These are phyloP conservation scores for Hanseniaspora occidentalis DNA, from an alignment of 805 yeast genomes.

Conservation along the genomic window DNA sequence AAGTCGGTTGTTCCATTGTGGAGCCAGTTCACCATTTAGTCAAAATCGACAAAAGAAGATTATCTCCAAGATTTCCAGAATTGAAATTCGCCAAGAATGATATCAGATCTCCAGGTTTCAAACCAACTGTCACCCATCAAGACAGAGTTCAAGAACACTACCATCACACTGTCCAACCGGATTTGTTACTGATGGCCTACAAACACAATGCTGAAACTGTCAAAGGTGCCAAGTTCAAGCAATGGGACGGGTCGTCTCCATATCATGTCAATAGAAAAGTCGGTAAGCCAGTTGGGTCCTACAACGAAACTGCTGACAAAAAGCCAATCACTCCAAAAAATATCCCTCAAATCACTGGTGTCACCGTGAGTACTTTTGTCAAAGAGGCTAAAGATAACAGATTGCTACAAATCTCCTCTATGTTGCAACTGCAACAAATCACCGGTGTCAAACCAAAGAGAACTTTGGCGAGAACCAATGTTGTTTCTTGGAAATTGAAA, in stretches of 20 bases:
- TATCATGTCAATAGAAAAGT: conserved; percentile 76
- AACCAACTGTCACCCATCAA: conserved; percentile 61
- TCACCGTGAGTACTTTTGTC: conserved; percentile 67
- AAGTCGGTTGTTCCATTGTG: conserved; percentile 57
- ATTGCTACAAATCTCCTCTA: conserved; percentile 63
- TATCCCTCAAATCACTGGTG: conserved; percentile 57
- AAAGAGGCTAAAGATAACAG: conserved; percentile 57
- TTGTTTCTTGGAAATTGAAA: conserved; percentile 76
- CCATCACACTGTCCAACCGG: conserved; percentile 59
- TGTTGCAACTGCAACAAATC: conserved; percentile 77
- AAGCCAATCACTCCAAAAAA: conserved; percentile 53
- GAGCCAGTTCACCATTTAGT: conserved; percentile 89
- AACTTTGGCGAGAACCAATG: conserved; percentile 63
- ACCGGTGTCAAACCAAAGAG: conserved; percentile 80
- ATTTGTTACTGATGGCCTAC: conserved; percentile 66
- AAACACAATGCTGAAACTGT: conserved; percentile 44
- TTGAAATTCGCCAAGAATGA: conserved; percentile 58
- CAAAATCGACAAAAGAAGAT: conserved; percentile 55
- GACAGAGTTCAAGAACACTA: conserved; percentile 76
- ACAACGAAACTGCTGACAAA: conserved; percentile 62
- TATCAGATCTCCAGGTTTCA: conserved; percentile 65
- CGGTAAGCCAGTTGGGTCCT: conserved; percentile 64
- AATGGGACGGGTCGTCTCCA: conserved; percentile 82
- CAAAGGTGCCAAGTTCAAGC: conserved; percentile 60
- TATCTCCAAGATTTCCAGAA: conserved; percentile 65